phyloP scores from a whole-genome alignment of 2,329 filamentous ascomycete genomes.

The Fusarium newnesense region DNA sequence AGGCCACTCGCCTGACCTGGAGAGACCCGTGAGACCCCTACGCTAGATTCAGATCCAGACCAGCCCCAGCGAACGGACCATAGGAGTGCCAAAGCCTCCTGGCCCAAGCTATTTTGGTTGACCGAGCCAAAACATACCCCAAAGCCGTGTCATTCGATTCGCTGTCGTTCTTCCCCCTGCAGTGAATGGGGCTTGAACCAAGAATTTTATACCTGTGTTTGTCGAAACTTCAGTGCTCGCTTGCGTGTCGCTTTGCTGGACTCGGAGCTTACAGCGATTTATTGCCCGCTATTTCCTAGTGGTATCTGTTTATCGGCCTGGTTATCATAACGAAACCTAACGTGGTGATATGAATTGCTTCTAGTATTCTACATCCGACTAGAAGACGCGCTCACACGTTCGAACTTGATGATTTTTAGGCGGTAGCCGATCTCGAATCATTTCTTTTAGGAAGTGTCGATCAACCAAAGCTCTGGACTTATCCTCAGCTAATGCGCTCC shows the following conservation, averaged over 20 bases:
- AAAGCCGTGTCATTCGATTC: conserved; percentile 41
- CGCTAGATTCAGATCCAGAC: conserved; percentile 43
- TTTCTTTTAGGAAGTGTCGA: conserved; percentile 19
- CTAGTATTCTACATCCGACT: conserved; percentile 25
- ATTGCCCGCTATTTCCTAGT: conserved; percentile 27
- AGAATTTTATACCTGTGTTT: conserved; percentile 16
- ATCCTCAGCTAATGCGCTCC: conserved; percentile 23
- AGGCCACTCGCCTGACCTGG: conserved; percentile 30
- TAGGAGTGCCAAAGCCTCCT: conserved; percentile 27
- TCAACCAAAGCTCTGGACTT: conserved; percentile 26
- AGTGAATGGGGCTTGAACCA: neutral
- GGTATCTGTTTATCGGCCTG: neutral
- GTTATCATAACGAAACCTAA: conserved; percentile 13
- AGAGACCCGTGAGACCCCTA: conserved; percentile 22
- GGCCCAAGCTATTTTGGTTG: conserved; percentile 42
- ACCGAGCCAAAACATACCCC: conserved; percentile 36
- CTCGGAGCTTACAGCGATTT: conserved; percentile 12
- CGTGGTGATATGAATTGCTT: conserved; percentile 14
- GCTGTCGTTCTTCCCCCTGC: conserved; percentile 9
- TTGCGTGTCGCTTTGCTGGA: conserved; percentile 19
- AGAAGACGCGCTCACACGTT: conserved; percentile 12
- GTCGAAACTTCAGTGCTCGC: conserved; percentile 22
- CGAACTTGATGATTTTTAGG: neutral
- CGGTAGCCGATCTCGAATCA: conserved; percentile 3
- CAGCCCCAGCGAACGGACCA: conserved; percentile 39